These are phyloP conservation scores for Pleurotus pulmonarius DNA, from an alignment of 768 basidiomycete species.

Conservation along the genomic window DNA sequence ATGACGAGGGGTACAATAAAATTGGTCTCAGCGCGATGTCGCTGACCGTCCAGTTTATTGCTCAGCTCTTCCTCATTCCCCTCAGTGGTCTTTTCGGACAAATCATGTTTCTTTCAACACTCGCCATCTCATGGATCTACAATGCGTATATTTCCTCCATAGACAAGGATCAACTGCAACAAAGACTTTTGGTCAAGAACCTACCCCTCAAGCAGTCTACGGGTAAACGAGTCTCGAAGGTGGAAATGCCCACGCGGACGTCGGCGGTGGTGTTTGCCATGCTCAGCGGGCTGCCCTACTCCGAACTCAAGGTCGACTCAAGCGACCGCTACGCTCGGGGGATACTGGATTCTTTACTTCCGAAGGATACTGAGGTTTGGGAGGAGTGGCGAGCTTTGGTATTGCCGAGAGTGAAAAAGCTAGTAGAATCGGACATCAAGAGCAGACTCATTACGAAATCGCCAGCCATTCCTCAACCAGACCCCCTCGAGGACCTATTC, in stretches of 20 bases:
- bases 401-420: not conserved
- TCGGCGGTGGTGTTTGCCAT: slow-evolving; percentile 7
- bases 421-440: not conserved
- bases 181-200: not conserved
- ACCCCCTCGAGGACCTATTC: not conserved
- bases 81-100: slow-evolving; percentile 28
- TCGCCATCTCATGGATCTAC: slow-evolving; percentile 26
- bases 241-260: slow-evolving; percentile 6
- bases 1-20: slow-evolving; percentile 13
- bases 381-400: not conserved
- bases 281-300: not conserved
- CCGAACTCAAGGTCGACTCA: not conserved
- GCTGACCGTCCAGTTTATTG: slow-evolving; percentile 25
- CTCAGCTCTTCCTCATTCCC: slow-evolving; percentile 31
- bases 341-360: slow-evolving; percentile 5
- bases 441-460: not conserved
- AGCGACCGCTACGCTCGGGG: not conserved
- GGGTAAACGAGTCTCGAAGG: not conserved
- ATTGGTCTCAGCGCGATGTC: slow-evolving; percentile 24
- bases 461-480: not conserved
- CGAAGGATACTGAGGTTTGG: slow-evolving; percentile 4
- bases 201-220: not conserved
- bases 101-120: slow-evolving; percentile 24
- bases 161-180: slow-evolving; percentile 8
- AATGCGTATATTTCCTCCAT: slow-evolving; percentile 21